Base-by-base conservation (phyloP, 2,329 filamentous ascomycete species). In the Pseudogymnoascus sp. region DNA sequence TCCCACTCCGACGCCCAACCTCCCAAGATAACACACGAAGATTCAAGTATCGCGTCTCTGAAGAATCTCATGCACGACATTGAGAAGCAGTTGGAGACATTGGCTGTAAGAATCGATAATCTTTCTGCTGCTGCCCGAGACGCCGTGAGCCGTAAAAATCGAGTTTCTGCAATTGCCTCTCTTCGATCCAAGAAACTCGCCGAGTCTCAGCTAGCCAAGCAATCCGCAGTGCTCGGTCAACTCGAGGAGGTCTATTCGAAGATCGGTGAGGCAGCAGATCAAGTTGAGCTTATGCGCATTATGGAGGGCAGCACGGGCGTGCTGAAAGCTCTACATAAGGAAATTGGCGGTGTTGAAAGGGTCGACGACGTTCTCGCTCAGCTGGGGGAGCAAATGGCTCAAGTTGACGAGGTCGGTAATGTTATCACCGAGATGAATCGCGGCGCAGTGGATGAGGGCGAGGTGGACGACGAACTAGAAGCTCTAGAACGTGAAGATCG, bases 391-490 rank as follows among this genome's bases (percentile, higher is more conserved):
- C 87, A 96, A 77, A 95, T 95, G 85, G 83, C 79, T 62, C 86
- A 89, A 70, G 86, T 89, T 23, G 92, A 97, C 72, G 93, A 98
- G 77, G 84, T 98, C 21, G 85, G 86, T 28, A 85, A 83, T 63
- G 87, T 93, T 43, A 83, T 98, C 67, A 86, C 87, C 62, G 91
- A 95, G 69, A 76, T 77, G 6, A 72, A 73, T 3, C 69, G 72
- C 51, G 80, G 78, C 11, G 78, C 77, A 13, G 80, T 96, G 34
- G 91, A 96, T 74, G 93, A 96, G 72, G 82, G 73, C 19, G 93
- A 96, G 74, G 85, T 98, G 63, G 92, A 97, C 69, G 90, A 93
- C 66, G 93, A 97, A 78, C 81, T 98, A 57, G 89, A 90, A 69
- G 87, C 82, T 3, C 79, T 99, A 78, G 87, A 83, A 72, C 74